Evolutionary conservation across 1,284 basidiomycete species (phyloP), one percentile per base, ranked within the genome.

Genomic region (Volvariella volvacea): DNA sequence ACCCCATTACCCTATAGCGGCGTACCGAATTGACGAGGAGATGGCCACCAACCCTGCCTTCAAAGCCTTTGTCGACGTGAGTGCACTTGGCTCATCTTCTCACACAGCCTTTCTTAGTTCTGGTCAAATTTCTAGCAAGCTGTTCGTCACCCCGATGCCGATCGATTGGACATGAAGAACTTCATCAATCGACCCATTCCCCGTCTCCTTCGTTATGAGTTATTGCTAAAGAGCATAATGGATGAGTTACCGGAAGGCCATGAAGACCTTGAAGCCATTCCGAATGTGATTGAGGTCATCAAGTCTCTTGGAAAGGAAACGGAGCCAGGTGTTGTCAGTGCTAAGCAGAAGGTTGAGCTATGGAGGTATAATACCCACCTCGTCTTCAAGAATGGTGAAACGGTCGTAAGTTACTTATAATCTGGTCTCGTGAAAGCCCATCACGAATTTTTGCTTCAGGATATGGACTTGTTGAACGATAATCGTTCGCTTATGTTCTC

Each of bases 1-100:
- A 37, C 85, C 91, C 3, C 88, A 94, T 63, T 96, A 96, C 59
- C 94, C 95, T 1, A 89, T 96, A 44, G 93, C 94, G 3, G 88
- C 88, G 30, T 92, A 91, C 59, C 75, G 88, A 45, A 87, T 98
- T 45, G 90, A 93, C 46, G 85, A 93, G 41, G 95, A 98, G 67
- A 82, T 83, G 66, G 75, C 70, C 20, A 81, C 71, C 44, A 99
- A 97, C 58, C 70, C 74, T 0, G 68, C 73, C 3, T 97, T 99
- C 67, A 84, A 78, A 50, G 65, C 69, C 0, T 95, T 98, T 59
- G 75, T 92, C 3, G 88, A 94, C 50, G 92, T 92, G 50, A 48
- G 74, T 59, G 3, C 6, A 2, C 14, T 25, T 46, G 15, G 9
- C 7, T 22, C 44, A 9, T 14, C 30, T 40, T 46, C 41, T 22